Evolutionary conservation across 2,329 filamentous ascomycete species (phyloP).

Genomic region (Nigrograna mackinnonii): DNA sequence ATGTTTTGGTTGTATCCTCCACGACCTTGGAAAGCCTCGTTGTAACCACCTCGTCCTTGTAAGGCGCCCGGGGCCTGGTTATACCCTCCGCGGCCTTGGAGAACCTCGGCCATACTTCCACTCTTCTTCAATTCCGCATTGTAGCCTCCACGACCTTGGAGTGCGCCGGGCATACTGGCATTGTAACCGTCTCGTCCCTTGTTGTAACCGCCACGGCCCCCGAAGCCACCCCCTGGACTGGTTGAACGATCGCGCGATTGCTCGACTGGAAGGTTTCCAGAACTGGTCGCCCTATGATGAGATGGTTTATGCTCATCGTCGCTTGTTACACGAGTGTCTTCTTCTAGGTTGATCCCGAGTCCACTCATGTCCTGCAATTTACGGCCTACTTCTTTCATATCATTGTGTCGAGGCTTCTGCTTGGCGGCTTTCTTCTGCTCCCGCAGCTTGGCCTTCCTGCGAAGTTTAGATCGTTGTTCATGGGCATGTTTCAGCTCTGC

Average conservation of each 20-base stretch:
- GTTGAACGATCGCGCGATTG: conserved; percentile 27
- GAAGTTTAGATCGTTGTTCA: conserved; percentile 36
- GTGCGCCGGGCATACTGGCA: conserved; percentile 25
- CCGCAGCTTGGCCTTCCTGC: conserved; percentile 41
- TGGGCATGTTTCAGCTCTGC: conserved; percentile 40
- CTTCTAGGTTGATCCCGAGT: conserved; percentile 38
- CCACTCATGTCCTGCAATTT: conserved; percentile 32
- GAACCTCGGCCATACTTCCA: conserved; percentile 2
- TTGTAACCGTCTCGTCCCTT: conserved; percentile 2
- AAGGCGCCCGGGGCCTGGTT: conserved; percentile 28
- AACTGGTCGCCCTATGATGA: conserved; percentile 33
- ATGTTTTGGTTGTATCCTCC: conserved; percentile 32
- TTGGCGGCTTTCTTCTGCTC: conserved; percentile 43
- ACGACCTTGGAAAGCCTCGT: conserved; percentile 25
- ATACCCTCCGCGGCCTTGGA: conserved; percentile 31
- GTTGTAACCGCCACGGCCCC: conserved; percentile 40
- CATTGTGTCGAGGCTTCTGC: conserved; percentile 21
- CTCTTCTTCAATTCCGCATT: conserved; percentile 4
- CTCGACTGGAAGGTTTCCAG: conserved; percentile 19
- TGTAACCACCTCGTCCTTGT: conserved; percentile 27
- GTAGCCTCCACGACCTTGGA: conserved; percentile 34
- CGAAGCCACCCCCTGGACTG: conserved; percentile 33
- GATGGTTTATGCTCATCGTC: conserved; percentile 33
- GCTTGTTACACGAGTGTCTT: conserved; percentile 27
- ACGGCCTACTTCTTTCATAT: conserved; percentile 29